Base-by-base conservation (phyloP, 148 eudicot genomes). In the Amaranthus cruentus region DNA sequence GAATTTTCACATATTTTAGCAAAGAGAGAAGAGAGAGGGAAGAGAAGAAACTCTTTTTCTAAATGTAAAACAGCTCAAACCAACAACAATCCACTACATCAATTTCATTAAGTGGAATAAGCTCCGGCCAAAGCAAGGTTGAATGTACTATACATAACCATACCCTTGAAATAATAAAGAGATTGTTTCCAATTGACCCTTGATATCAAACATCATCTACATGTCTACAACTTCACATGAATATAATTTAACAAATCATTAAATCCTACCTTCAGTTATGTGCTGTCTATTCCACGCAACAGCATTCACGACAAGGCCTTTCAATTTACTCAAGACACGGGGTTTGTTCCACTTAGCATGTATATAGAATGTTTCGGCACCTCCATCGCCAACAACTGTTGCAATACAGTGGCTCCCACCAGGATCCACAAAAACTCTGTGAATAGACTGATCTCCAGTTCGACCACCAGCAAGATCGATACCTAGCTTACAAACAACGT, bases 331-430 rank as follows among this genome's bases (percentile, higher is more conserved):
- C 74, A 95, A 75, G 11, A 88, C 70, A 50, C 93, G 97, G 69
- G 98, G 97, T 77, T 86, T 95, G 71, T 77, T 82, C 98, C 98
- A 95, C 77, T 91, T 95, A 57, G 93, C 93, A 85, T 95, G 98
- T 11, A 83, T 86, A 72, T 95, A 95, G 77, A 79, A 95, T 51
- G 98, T 95, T 73, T 95, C 98, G 59, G 97, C 88, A 47, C 89
- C 91, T 66, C 97, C 96, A 83, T 78, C 84, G 53, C 98, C 98
- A 76, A 88, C 84, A 60, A 95, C 89, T 47, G 96, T 87, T 52
- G 96, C 96, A 78, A 95, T 95, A 78, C 97, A 95, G 66, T 95
- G 98, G 77, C 97, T 87, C 61, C 98, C 98, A 15, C 98, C 98
- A 72, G 98, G 90, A 59, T 95, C 98, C 74, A 95, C 90, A 82